phyloP scores from a whole-genome alignment of 257 asterid genomes.

The Paraleonurus japonicus region DNA sequence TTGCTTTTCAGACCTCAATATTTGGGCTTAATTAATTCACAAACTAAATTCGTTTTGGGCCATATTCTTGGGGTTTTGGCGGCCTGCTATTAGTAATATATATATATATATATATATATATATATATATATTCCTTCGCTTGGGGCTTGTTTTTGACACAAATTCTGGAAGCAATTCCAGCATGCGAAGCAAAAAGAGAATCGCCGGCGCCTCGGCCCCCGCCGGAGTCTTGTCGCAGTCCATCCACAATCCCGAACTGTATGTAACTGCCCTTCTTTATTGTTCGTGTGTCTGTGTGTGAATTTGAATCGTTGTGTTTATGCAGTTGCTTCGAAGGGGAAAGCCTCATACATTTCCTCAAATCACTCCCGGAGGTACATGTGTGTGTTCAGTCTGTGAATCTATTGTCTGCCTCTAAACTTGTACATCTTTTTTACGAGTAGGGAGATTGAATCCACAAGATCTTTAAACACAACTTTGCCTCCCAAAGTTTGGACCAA shows the following conservation, averaged over 20 bases:
- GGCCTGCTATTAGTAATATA: too few relatives aligned
- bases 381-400: background rate
- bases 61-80: too few relatives aligned
- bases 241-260: slow-evolving; percentile 29
- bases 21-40: too few relatives aligned
- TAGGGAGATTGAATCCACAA: slow-evolving; percentile 65
- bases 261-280: background rate
- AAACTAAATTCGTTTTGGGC: too few relatives aligned
- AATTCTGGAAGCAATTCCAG: background rate
- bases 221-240: slow-evolving; percentile 22
- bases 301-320: slow-evolving; percentile 10
- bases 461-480: slow-evolving; percentile 37
- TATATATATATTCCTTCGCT: too few relatives aligned
- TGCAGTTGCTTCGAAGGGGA: slow-evolving; percentile 74
- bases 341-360: slow-evolving; percentile 49
- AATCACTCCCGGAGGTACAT: slow-evolving; percentile 47
- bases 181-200: slow-evolving; percentile 36
- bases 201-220: slow-evolving; percentile 10
- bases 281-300: background rate
- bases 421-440: slow-evolving; percentile 20
- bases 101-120: too few relatives aligned
- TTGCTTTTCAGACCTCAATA: too few relatives aligned
- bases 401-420: background rate
- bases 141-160: too few relatives aligned
- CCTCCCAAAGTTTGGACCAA: slow-evolving; percentile 77